These are phyloP conservation scores for Nemania abortiva DNA, from an alignment of 2,329 filamentous ascomycete species.

Conservation along the genomic window DNA sequence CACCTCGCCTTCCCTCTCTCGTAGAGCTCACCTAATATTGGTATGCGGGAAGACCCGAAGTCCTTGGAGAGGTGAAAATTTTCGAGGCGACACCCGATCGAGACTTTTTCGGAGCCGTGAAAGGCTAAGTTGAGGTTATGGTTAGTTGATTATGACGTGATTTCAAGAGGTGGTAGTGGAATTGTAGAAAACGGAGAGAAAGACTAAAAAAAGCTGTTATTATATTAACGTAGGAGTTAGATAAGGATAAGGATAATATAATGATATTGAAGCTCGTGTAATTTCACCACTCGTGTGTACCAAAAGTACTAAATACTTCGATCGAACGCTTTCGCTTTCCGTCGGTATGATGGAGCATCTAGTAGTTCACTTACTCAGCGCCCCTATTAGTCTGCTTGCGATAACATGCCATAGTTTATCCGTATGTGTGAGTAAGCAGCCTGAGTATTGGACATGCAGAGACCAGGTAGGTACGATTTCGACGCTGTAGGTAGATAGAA, in stretches of 20 bases:
- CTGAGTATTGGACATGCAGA: not conserved
- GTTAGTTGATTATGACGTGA: too few relatives aligned
- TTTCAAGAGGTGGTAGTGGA: too few relatives aligned
- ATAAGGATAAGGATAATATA: not conserved
- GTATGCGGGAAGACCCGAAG: not conserved
- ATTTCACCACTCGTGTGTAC: not conserved
- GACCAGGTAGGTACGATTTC: not conserved
- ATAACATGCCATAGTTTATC: not conserved
- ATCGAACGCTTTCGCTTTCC: not conserved
- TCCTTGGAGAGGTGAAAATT: not conserved
- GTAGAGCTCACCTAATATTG: not conserved
- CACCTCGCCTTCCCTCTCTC: not conserved
- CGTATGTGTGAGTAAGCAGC: not conserved
- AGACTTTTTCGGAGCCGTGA: not conserved
- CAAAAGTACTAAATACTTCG: not conserved
- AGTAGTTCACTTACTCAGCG: not conserved
- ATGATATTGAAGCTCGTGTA: not conserved
- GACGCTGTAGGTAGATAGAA: not conserved
- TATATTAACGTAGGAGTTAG: too few relatives aligned
- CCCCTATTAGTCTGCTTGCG: not conserved
- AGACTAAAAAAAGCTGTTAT: too few relatives aligned
- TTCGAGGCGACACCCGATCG: not conserved
- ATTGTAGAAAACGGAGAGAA: too few relatives aligned
- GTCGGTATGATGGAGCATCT: not conserved
- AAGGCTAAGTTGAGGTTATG: too few relatives aligned